phyloP scores from a whole-genome alignment of 1,284 basidiomycete genomes.

The Ganoderma boninense region DNA sequence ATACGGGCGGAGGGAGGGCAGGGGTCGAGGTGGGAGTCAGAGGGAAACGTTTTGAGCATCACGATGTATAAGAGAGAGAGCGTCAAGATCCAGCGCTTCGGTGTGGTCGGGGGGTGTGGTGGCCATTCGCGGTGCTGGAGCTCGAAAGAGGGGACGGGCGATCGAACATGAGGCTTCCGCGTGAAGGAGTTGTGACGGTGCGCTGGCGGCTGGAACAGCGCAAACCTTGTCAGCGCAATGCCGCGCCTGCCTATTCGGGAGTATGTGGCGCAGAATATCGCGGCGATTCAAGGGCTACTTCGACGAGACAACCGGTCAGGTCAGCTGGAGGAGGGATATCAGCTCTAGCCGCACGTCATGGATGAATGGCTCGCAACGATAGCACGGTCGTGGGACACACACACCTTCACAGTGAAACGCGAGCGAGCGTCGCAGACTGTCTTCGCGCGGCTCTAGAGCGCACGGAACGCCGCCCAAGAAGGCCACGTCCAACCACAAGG shows the following conservation, averaged over 20 bases:
- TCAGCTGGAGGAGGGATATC: not conserved
- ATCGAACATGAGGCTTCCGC: conserved; percentile 29
- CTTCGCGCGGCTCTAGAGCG: not conserved
- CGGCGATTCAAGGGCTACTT: conserved; percentile 15
- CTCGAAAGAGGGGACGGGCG: conserved; percentile 18
- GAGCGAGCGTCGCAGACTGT: not conserved
- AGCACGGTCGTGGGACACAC: not conserved
- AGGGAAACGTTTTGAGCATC: conserved; percentile 6
- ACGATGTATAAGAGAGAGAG: conserved; percentile 26
- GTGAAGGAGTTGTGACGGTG: conserved; percentile 21
- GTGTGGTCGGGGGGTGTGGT: conserved; percentile 14
- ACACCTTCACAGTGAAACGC: not conserved
- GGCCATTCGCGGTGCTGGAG: conserved; percentile 22
- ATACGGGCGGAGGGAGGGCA: not conserved
- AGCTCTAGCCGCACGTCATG: not conserved
- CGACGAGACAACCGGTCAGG: not conserved
- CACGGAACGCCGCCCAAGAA: not conserved
- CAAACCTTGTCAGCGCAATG: conserved; percentile 22
- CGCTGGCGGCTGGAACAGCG: conserved; percentile 22
- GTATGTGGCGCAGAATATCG: conserved; percentile 14
- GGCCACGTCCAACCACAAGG: not conserved
- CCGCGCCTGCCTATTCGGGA: conserved; percentile 19
- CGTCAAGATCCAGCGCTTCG: conserved; percentile 24
- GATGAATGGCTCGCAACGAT: not conserved
- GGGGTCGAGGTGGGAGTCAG: conserved; percentile 7